A percentile compares a stretch with the other conserved stretches of the same genome.
phyloP scores from a whole-genome alignment of 2,329 filamentous ascomycete genomes.

The Aureobasidium sp. region DNA sequence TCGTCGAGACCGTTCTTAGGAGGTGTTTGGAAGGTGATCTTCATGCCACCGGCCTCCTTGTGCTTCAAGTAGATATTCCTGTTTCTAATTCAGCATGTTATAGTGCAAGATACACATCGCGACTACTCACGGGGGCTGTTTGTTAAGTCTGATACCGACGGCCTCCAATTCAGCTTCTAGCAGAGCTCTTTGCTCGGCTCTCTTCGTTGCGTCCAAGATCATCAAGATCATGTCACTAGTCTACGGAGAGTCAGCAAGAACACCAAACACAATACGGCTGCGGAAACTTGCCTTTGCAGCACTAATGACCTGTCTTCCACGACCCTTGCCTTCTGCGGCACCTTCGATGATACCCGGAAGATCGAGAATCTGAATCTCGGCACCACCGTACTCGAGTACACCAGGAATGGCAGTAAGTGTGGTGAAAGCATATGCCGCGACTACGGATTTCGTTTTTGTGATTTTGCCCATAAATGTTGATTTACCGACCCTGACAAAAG shows the following conservation, averaged over 20 bases:
- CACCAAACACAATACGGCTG: background rate
- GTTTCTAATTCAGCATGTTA: constrained; percentile 4
- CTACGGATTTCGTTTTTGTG: constrained; percentile 93
- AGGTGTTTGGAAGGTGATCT: constrained; percentile 87
- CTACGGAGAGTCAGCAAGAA: constrained; percentile 25
- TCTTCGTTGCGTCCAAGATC: constrained; percentile 94
- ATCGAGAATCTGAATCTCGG: constrained; percentile 98
- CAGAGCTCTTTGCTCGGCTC: constrained; percentile 81
- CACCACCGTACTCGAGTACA: constrained; percentile 93
- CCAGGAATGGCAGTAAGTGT: constrained; percentile 95
- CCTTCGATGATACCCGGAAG: constrained; percentile 98
- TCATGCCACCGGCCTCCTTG: constrained; percentile 97
- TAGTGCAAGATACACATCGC: background rate
- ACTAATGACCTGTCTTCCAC: constrained; percentile 95
- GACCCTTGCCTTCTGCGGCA: constrained; percentile 94
- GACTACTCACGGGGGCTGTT: constrained; percentile 67
- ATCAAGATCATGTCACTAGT: constrained; percentile 96
- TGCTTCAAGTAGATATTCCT: constrained; percentile 95
- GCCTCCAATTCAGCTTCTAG: constrained; percentile 90
- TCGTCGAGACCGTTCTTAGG: constrained; percentile 81
- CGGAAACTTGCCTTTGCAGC: constrained; percentile 62
- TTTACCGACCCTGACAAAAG: constrained; percentile 60
- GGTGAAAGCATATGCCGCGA: constrained; percentile 94
- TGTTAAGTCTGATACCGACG: constrained; percentile 87
- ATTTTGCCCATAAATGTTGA: constrained; percentile 99